phyloP scores from a whole-genome alignment of 2,329 filamentous ascomycete genomes.

The Verticillium tricorpus region DNA sequence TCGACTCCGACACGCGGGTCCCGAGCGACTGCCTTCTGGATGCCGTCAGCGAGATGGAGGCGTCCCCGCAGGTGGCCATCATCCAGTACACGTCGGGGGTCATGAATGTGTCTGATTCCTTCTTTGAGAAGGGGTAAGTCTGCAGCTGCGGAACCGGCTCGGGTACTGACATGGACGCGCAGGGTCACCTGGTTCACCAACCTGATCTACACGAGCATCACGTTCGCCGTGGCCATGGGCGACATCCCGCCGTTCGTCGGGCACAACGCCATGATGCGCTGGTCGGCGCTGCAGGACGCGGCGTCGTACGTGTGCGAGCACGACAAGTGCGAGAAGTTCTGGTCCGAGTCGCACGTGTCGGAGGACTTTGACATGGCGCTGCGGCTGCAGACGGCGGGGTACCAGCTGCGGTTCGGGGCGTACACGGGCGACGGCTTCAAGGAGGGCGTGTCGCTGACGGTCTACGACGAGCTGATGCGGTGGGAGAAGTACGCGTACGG shows the following conservation, averaged over 20 bases:
- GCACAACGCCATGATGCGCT: slow-evolving; percentile 71
- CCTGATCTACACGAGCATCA: slow-evolving; percentile 69
- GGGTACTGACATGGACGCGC: background rate
- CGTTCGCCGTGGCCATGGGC: slow-evolving; percentile 64
- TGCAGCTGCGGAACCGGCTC: background rate
- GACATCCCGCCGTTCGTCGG: slow-evolving; percentile 73
- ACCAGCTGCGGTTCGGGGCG: slow-evolving; percentile 62
- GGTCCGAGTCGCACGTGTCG: slow-evolving; percentile 71
- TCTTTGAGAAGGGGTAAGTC: slow-evolving; percentile 57
- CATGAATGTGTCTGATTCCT: slow-evolving; percentile 68
- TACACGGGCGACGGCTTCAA: slow-evolving; percentile 68
- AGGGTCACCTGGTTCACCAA: slow-evolving; percentile 73
- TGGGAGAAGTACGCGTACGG: slow-evolving; percentile 73
- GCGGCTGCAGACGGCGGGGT: slow-evolving; percentile 63
- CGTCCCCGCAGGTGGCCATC: slow-evolving; percentile 67
- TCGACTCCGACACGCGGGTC: slow-evolving; percentile 66
- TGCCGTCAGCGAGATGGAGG: slow-evolving; percentile 66
- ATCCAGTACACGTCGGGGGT: slow-evolving; percentile 69
- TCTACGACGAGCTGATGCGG: slow-evolving; percentile 66
- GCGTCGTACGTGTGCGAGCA: slow-evolving; percentile 34
- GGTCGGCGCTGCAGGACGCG: slow-evolving; percentile 40
- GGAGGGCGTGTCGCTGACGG: slow-evolving; percentile 67
- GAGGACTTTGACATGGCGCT: slow-evolving; percentile 78
- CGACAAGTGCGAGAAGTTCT: slow-evolving; percentile 61
- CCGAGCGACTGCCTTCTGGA: slow-evolving; percentile 64